A percentile compares a stretch with the other conserved stretches of the same genome.
Conservation (phyloP, 23 red algal species). For the Chondrus crispus region DNA sequence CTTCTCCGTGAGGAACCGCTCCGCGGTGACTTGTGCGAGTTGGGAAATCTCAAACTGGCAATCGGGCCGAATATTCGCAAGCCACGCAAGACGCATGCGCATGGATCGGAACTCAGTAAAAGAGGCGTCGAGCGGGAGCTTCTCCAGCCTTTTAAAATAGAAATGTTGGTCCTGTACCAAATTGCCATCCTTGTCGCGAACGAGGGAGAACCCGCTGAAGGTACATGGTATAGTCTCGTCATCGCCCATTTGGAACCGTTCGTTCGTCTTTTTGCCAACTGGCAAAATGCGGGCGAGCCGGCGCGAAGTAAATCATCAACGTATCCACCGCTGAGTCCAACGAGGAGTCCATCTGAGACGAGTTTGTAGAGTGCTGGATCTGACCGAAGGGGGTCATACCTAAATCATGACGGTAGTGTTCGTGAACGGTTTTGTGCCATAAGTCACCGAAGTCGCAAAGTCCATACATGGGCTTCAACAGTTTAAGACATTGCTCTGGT, state of each 20-base stretch:
- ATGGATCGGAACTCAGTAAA: background rate
- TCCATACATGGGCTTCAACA: background rate
- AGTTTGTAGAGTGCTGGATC: background rate
- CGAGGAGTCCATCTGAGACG: background rate
- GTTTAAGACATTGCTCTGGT: background rate
- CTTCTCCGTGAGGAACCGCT: background rate
- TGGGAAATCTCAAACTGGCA: background rate
- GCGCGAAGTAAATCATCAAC: background rate
- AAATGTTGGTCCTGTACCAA: background rate
- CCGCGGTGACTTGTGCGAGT: slow-evolving; percentile 1
- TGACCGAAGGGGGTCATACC: background rate
- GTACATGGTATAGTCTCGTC: background rate
- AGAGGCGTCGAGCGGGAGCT: background rate
- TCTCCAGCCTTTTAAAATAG: slow-evolving; percentile 5
- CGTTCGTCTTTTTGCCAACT: background rate
- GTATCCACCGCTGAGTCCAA: background rate
- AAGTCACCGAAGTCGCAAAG: background rate
- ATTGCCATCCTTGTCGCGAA: background rate
- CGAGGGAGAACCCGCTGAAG: background rate
- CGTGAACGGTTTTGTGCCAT: background rate
- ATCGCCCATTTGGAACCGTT: background rate
- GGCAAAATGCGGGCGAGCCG: background rate
- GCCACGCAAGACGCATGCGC: background rate
- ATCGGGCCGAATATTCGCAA: slow-evolving; percentile 1
- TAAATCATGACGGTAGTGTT: background rate